Conservation (phyloP, 2,329 filamentous ascomycete genomes). For the Cladosporium oxysporum region DNA sequence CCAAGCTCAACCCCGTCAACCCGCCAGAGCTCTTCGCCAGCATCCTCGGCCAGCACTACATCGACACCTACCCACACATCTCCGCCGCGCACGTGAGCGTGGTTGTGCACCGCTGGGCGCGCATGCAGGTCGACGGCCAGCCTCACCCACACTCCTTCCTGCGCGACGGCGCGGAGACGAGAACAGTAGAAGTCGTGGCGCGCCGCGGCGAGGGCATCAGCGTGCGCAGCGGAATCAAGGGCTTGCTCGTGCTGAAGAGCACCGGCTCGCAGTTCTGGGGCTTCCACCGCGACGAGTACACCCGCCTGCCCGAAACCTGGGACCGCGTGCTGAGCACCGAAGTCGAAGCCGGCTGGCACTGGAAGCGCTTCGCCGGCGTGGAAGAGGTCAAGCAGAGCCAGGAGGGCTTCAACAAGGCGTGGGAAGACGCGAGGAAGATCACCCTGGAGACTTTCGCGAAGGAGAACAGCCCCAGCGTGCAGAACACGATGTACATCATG, state of each 20-base stretch:
- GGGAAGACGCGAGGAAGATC: constrained; percentile 73
- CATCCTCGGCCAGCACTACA: constrained; percentile 83
- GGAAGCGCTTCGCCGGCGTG: constrained; percentile 70
- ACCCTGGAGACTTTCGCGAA: constrained; percentile 90
- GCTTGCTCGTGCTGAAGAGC: constrained; percentile 89
- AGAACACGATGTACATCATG: constrained; percentile 99
- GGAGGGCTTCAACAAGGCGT: constrained; percentile 75
- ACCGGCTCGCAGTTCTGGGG: constrained; percentile 95
- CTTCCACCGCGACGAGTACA: constrained; percentile 91
- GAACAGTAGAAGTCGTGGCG: constrained; percentile 74
- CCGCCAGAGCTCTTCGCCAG: constrained; percentile 90
- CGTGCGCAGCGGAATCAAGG: constrained; percentile 75
- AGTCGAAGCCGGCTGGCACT: constrained; percentile 83
- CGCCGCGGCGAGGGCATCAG: constrained; percentile 68
- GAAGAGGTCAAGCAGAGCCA: constrained; percentile 66
- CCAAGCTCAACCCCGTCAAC: constrained; percentile 88
- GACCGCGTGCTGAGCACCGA: constrained; percentile 95
- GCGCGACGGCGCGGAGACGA: constrained; percentile 84
- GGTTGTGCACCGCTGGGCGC: constrained; percentile 85
- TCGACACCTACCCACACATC: constrained; percentile 86
- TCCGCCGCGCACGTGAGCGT: constrained; percentile 78
- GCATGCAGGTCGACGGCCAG: constrained; percentile 82
- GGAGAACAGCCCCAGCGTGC: constrained; percentile 89
- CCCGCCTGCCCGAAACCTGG: constrained; percentile 85
- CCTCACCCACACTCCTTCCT: constrained; percentile 94